Base-by-base conservation (phyloP, 1,139 yeast genomes). In the Hansenula lynferdii region DNA sequence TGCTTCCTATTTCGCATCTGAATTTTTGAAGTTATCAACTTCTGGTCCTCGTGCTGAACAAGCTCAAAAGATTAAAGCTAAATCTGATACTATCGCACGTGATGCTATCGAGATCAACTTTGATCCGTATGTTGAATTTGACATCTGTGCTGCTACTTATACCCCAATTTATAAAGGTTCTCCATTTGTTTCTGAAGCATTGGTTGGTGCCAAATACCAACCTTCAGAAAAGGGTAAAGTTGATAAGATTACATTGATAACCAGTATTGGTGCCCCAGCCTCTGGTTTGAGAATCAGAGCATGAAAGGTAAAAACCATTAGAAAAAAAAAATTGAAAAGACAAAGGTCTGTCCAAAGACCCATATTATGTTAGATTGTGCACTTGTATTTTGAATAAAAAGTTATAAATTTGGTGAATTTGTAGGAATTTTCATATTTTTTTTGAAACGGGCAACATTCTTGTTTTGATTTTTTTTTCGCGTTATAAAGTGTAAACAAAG, bases 231-330 rank as follows among this genome's bases (percentile, higher is more conserved):
- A 84, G 69, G 97, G 96, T 36, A 74, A 75, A 50, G 56, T 87
- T 31, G 92, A 96, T 65, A 69, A 65, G 40, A 80, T 94, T 46
- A 85, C 97, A 7, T 65, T 72, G 34, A 70, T 94, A 47, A 84
- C 97, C 8, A 68, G 75, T 39, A 79, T 94, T 47, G 98, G 98
- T 20, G 87, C 89, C n/a, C 85, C 94, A 21, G 95, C 96, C n/a
- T 84, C 96, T 22, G 98, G 98, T 18, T 74, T 90, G 55, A 79
- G 94, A 56, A 58, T 65, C 25, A 56, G 53, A 36, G 35, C 44
- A 20, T 50, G 28, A 22, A 11, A n/a, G 14, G n/a, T n/a, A n/a
- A n/a, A n/a, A n/a, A n/a, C n/a, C 25, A 16, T 10, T 7, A 10
- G 16, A 27, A 17, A 27, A 27, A 17, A 4, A 27, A 17, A 27